phyloP scores from a whole-genome alignment of 495 filamentous ascomycete species.

The Jackrogersella multiformis region DNA sequence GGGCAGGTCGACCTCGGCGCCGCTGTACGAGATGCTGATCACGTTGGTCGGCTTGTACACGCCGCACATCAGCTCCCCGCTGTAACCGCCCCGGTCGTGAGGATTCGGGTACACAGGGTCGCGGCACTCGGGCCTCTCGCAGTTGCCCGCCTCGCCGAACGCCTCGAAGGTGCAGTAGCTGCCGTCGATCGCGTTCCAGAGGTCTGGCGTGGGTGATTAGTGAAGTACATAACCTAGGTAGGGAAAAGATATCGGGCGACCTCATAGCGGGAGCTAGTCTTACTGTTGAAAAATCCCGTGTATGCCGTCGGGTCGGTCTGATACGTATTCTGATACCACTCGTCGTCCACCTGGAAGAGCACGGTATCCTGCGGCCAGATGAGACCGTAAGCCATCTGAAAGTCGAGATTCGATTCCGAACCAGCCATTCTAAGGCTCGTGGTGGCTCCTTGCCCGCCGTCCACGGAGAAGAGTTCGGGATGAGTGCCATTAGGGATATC shows the following conservation, averaged over 20 bases:
- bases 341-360: conserved; percentile 67
- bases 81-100: conserved; percentile 60
- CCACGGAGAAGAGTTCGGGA: conserved; percentile 50
- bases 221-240: conserved; percentile 34
- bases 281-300: conserved; percentile 50
- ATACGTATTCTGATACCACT: conserved; percentile 50
- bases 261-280: background rate
- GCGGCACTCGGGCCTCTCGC: conserved; percentile 43
- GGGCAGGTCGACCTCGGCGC: conserved; percentile 49
- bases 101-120: conserved; percentile 68
- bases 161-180: conserved; percentile 66
- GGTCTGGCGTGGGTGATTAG: conserved; percentile 56
- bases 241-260: background rate
- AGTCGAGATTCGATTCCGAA: conserved; percentile 47
- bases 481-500: conserved; percentile 50
- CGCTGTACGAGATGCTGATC: conserved; percentile 54
- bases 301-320: conserved; percentile 35
- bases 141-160: conserved; percentile 46
- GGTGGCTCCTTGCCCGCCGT: conserved; percentile 46
- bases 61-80: conserved; percentile 68
- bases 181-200: conserved; percentile 72
- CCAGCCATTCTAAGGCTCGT: conserved; percentile 41
- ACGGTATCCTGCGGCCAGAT: conserved; percentile 67
- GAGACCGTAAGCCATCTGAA: conserved; percentile 46
- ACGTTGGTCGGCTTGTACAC: conserved; percentile 52